Base-by-base conservation (phyloP, 768 basidiomycete genomes). In the Nevesoporus exiguus region DNA sequence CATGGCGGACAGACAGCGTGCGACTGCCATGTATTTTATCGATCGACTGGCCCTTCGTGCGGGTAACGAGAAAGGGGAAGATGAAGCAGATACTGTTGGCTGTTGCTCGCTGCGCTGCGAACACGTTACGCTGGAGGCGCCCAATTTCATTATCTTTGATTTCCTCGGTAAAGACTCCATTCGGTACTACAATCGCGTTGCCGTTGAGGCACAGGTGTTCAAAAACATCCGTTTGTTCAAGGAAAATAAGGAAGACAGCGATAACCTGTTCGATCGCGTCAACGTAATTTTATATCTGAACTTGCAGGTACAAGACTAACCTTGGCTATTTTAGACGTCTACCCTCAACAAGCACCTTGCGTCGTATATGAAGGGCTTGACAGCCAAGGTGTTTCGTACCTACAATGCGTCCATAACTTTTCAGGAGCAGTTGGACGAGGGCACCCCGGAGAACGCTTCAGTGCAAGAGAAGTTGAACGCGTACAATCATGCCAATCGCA, bases 151-250 rank as follows among this genome's bases (percentile, higher is more conserved):
- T 69, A 77, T 90, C 53, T 96, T 99, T 71, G 97, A 98, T 73
- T 99, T 98, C 77, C 80, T 98, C 52, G 97, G 97, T 73, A 99
- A 99, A 79, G 97, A 99, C 70, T 98, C 95, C 52, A 98, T 99
- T 66, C 84, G 97, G 44, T 98, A 96, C 74, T 93, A 90, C 73
- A 95, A 96, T 66, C 84, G 84, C 56, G 93, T 98, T 47, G 76
- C 84, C 49, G 93, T 98, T 55, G 90, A 94, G 52, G 73, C 84
- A 14, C 94, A 95, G 69, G 87, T 99, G 33, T 99, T 94, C 84
- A 98, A 98, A 78, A 99, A 98, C 72, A 85, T 99, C 65, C 88
- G 90, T 59, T 85, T 98, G 59, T 98, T 97, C 83, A 98, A 99
- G 72, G 86, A 92, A 29, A 88, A 87, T 63, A 98, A 98, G 77